These are phyloP conservation scores for Fusarium pseudograminearum DNA, from an alignment of 2,329 filamentous ascomycete genomes.

Conservation along the genomic window DNA sequence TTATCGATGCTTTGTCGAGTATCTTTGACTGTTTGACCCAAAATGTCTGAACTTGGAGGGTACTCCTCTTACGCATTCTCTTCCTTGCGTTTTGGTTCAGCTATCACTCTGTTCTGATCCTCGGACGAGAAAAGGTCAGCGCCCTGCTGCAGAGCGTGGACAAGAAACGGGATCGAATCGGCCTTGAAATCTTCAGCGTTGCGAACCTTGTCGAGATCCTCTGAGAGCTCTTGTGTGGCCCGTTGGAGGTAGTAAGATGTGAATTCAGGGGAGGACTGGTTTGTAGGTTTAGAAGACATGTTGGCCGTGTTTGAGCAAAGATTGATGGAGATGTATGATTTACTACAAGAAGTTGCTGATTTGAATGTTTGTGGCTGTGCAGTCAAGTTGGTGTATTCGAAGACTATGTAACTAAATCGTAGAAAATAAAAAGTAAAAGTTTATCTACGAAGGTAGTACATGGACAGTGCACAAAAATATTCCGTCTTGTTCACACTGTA, in stretches of 20 bases:
- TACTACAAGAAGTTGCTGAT: not conserved
- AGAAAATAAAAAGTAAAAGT: constrained; percentile 3
- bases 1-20: not conserved
- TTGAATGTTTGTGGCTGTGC: not conserved
- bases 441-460: not conserved
- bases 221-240: constrained; percentile 76
- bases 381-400: not conserved
- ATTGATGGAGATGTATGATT: not conserved
- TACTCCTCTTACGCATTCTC: constrained; percentile 22
- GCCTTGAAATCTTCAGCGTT: constrained; percentile 76
- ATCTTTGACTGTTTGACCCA: not conserved
- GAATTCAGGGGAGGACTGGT: constrained; percentile 59
- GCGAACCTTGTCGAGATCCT: constrained; percentile 79
- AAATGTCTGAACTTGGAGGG: not conserved
- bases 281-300: constrained; percentile 39
- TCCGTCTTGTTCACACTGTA: constrained; percentile 3
- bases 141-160: constrained; percentile 77
- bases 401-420: not conserved
- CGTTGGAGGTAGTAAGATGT: constrained; percentile 76
- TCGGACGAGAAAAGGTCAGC: constrained; percentile 66
- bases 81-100: constrained; percentile 31
- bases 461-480: constrained; percentile 1
- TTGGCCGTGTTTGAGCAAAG: not conserved
- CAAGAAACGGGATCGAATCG: constrained; percentile 72
- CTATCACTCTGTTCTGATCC: constrained; percentile 52